These are phyloP conservation scores for Cruciata laevipes DNA, from an alignment of 257 asterid species.

Conservation along the genomic window DNA sequence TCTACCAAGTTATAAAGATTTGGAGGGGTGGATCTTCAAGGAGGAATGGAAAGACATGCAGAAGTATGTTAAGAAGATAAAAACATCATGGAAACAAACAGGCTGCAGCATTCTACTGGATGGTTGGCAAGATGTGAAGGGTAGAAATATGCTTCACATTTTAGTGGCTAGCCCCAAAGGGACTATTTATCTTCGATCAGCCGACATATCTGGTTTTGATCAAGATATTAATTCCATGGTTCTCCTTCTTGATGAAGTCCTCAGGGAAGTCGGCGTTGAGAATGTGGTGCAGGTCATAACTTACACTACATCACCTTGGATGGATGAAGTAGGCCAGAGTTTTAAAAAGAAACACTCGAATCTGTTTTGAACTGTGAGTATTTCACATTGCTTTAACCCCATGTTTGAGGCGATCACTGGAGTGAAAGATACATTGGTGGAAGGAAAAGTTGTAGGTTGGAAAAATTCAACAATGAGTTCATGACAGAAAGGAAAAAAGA, in stretches of 20 bases:
- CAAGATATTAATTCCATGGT: conserved; percentile 3
- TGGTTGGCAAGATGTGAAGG: conserved; percentile 7
- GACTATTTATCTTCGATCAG: background rate
- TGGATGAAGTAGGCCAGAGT: conserved; percentile 41
- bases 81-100: conserved; percentile 30
- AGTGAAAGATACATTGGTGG: conserved; percentile 28
- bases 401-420: conserved; percentile 42
- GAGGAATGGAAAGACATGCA: conserved; percentile 26
- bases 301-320: conserved; percentile 35
- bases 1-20: conserved; percentile 40
- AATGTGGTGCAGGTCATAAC: conserved; percentile 43
- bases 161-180: conserved; percentile 6
- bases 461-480: conserved; percentile 16
- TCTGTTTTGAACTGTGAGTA: conserved; percentile 50
- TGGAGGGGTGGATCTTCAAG: conserved; percentile 42
- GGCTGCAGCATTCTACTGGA: conserved; percentile 4
- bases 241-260: background rate
- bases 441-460: conserved; percentile 36
- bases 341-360: conserved; percentile 30
- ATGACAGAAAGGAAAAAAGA: conserved; percentile 21
- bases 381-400: conserved; percentile 50
- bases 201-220: background rate
- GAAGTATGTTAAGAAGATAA: conserved; percentile 22
- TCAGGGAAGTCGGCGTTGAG: background rate
- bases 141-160: background rate